Conservation (phyloP, 306 rosid species). For the Alnus rubra region DNA sequence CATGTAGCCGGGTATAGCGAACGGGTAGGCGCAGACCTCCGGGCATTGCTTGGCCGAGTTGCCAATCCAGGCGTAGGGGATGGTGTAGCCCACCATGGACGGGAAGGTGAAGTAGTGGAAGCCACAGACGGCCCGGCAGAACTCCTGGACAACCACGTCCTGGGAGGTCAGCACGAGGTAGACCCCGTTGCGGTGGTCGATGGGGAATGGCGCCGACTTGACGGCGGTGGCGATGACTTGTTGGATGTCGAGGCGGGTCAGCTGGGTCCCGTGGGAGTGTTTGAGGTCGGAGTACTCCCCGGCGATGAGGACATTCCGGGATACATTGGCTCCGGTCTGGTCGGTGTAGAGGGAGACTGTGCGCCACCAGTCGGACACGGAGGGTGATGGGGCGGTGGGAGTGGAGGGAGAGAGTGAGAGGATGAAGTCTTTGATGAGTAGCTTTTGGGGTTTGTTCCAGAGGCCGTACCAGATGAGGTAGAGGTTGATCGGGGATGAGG, state of each 20-base stretch:
- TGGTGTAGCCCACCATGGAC: slow-evolving; percentile 77
- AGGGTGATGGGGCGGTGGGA: slow-evolving; percentile 48
- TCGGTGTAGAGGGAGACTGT: slow-evolving; percentile 82
- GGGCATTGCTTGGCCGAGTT: slow-evolving; percentile 90
- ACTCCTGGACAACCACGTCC: slow-evolving; percentile 78
- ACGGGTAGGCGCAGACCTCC: slow-evolving; percentile 91
- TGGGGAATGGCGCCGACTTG: slow-evolving; percentile 62
- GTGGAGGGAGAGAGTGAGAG: slow-evolving; percentile 54
- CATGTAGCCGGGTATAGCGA: slow-evolving; percentile 83
- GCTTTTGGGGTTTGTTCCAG: slow-evolving; percentile 57
- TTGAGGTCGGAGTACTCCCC: slow-evolving; percentile 59
- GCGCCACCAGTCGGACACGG: slow-evolving; percentile 86
- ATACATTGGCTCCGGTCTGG: slow-evolving; percentile 86
- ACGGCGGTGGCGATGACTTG: slow-evolving; percentile 75
- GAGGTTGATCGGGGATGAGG: slow-evolving; percentile 70
- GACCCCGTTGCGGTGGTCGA: slow-evolving; percentile 81
- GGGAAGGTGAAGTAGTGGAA: slow-evolving; percentile 95
- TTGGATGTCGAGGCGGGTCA: slow-evolving; percentile 76
- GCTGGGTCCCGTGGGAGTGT: slow-evolving; percentile 61
- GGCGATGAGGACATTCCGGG: slow-evolving; percentile 63
- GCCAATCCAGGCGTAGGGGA: slow-evolving; percentile 94
- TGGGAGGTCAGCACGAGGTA: slow-evolving; percentile 67
- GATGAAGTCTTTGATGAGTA: slow-evolving; percentile 66
- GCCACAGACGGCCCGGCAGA: slow-evolving; percentile 90
- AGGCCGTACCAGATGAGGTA: slow-evolving; percentile 92